Evolutionary conservation across 164 flowering plant species (phyloP).

Genomic region (Annona cherimola): DNA sequence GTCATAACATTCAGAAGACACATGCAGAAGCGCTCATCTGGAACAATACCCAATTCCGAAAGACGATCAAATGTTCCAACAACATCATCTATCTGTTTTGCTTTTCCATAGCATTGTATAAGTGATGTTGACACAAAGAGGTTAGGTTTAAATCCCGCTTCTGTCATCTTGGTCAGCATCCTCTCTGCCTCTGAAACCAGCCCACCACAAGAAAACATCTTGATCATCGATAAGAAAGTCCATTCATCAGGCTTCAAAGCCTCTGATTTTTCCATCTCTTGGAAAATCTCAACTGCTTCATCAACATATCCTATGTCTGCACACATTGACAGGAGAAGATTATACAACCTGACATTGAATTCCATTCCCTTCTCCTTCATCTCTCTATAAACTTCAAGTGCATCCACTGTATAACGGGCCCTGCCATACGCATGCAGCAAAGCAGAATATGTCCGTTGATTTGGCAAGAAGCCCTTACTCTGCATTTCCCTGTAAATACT

Average conservation of each 20-base stretch:
- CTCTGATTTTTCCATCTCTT: slow-evolving; percentile 64
- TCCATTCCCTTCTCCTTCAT: slow-evolving; percentile 79
- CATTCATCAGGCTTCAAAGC: slow-evolving; percentile 69
- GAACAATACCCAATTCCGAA: slow-evolving; percentile 45
- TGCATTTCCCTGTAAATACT: slow-evolving; percentile 56
- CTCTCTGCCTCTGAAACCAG: slow-evolving; percentile 69
- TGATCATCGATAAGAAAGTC: slow-evolving; percentile 78
- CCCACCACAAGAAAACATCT: slow-evolving; percentile 72
- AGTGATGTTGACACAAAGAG: slow-evolving; percentile 74
- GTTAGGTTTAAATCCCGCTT: slow-evolving; percentile 73
- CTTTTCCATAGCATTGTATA: slow-evolving; percentile 87
- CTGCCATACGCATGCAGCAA: slow-evolving; percentile 63
- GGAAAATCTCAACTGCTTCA: slow-evolving; percentile 64
- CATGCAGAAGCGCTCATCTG: slow-evolving; percentile 75
- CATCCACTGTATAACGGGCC: slow-evolving; percentile 72
- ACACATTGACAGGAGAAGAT: slow-evolving; percentile 73
- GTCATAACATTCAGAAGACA: slow-evolving; percentile 86
- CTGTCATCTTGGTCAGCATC: slow-evolving; percentile 66
- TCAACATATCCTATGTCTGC: slow-evolving; percentile 72
- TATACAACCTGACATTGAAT: slow-evolving; percentile 55
- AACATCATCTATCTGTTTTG: slow-evolving; percentile 68
- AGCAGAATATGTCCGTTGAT: slow-evolving; percentile 63
- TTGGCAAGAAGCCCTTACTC: slow-evolving; percentile 48
- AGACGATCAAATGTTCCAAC: slow-evolving; percentile 57
- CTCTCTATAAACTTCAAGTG: slow-evolving; percentile 58